Base-by-base conservation (phyloP, 139 green algal genomes). In the Chlorella sp. region DNA sequence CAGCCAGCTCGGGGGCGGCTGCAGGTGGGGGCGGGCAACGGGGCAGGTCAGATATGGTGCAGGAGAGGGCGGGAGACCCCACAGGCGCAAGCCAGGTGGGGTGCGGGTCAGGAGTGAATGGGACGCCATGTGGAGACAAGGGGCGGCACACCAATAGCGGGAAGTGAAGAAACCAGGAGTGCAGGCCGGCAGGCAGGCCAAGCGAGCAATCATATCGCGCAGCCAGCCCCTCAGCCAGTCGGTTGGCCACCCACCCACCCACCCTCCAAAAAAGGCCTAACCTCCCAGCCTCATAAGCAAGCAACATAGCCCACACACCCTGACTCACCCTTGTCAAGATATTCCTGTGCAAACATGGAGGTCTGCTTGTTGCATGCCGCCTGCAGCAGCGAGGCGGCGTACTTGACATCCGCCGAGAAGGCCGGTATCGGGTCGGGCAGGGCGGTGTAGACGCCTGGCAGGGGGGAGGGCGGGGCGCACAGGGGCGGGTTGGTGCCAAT, bases 331-430 rank as follows among this genome's bases (percentile, higher is more conserved):
- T 87, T 88, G 68, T 91, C 71, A 21, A 19, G 0, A n/a, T 91
- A 86, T 18, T 90, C 75, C 26, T 64, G 85, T 16, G 85, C 88
- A 89, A 94, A 95, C 28, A 36, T 48, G 48, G 75, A 82, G 53
- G 68, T 66, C 30, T 40, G 26, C 83, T 92, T 94, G 61, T 89
- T 85, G 42, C 76, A 81, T 32, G 90, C 94, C 4, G 86, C 81
- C 16, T 91, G 91, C 89, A 93, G 94, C 61, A 96, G 88, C 30
- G 87, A 40, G 28, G 91, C 93, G 28, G 92, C 93, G 21, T 82
- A 53, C 0, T 68, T 60, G 1, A 97, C 60, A 64, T 97, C 95
- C 5, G 89, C 87, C 22, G 82, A 87, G 30, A 97, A 93, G 1
- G 94, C 94, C 1, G 89, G 64, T 60, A 96, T 66, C 48, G 90